phyloP scores from a whole-genome alignment of 495 filamentous ascomycete genomes.

The Parathielavia hyrcaniae region DNA sequence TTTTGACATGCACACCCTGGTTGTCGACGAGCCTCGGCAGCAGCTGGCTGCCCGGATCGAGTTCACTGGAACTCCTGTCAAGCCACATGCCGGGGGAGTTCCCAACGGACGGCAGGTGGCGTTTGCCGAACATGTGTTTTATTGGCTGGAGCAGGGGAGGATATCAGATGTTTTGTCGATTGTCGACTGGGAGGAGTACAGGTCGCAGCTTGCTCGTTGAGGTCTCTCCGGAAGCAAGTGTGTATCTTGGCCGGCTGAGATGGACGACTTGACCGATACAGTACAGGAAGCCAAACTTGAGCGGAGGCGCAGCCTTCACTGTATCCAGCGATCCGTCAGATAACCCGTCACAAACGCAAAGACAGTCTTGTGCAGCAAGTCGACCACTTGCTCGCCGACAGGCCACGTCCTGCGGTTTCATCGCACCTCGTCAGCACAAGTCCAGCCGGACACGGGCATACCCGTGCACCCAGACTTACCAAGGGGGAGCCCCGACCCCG shows the following conservation, averaged over 20 bases:
- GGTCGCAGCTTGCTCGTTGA: slow-evolving; percentile 9
- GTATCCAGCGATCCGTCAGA: slow-evolving; percentile 24
- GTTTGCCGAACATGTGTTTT: slow-evolving; percentile 34
- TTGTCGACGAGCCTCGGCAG: slow-evolving; percentile 24
- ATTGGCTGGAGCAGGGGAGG: slow-evolving; percentile 32
- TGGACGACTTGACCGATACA: neutral
- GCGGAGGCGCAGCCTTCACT: slow-evolving; percentile 6
- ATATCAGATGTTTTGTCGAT: slow-evolving; percentile 34
- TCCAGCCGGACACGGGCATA: neutral
- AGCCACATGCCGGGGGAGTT: slow-evolving; percentile 16
- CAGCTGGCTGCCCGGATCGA: slow-evolving; percentile 30
- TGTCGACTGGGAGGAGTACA: slow-evolving; percentile 32
- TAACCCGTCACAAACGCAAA: slow-evolving; percentile 31
- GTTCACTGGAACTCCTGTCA: slow-evolving; percentile 29
- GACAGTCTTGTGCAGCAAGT: slow-evolving; percentile 32
- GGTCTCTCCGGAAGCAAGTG: no score
- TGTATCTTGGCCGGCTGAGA: neutral
- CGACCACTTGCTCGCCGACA: slow-evolving; percentile 29
- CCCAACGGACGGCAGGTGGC: slow-evolving; percentile 25
- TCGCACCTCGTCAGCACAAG: neutral
- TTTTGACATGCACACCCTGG: slow-evolving; percentile 23
- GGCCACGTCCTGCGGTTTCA: slow-evolving; percentile 26
- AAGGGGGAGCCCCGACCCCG: neutral
- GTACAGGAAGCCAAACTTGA: neutral
- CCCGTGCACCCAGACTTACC: neutral